These are phyloP conservation scores for Acanthochlamys bracteata DNA, from an alignment of 106 monocot species.

Conservation along the genomic window DNA sequence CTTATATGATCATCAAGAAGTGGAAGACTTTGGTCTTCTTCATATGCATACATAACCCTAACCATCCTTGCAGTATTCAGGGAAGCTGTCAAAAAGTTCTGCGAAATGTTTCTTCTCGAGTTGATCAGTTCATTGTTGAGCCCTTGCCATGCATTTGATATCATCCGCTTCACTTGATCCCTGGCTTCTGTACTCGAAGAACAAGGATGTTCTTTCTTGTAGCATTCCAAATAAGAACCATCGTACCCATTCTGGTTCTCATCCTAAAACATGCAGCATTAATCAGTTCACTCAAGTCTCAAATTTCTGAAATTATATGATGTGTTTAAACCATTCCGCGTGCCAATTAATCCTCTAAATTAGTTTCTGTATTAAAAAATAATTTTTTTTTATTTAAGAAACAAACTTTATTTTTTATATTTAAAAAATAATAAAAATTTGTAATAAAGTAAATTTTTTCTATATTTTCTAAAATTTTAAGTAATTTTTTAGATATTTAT, in stretches of 20 bases:
- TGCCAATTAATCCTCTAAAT: too few relatives aligned
- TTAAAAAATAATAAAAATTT: too few relatives aligned
- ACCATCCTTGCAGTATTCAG: slow-evolving; percentile 33
- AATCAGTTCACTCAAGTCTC: not conserved
- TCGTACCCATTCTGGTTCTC: slow-evolving; percentile 51
- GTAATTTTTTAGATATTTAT: too few relatives aligned
- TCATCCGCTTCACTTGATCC: slow-evolving; percentile 20
- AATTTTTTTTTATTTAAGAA: too few relatives aligned
- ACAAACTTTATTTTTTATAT: too few relatives aligned
- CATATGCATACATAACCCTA: slow-evolving; percentile 33
- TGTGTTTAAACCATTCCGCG: too few relatives aligned
- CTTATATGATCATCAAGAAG: slow-evolving; percentile 20
- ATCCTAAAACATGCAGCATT: slow-evolving; percentile 19
- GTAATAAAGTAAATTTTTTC: too few relatives aligned
- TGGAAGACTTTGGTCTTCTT: slow-evolving; percentile 21
- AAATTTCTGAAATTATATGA: too few relatives aligned
- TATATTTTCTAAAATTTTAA: too few relatives aligned
- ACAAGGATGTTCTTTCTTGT: slow-evolving; percentile 26
- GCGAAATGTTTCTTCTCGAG: slow-evolving; percentile 4
- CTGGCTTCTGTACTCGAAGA: slow-evolving; percentile 8
- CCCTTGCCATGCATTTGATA: slow-evolving; percentile 25
- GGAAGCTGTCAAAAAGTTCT: slow-evolving; percentile 2
- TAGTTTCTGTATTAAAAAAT: too few relatives aligned
- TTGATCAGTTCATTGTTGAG: slow-evolving; percentile 31
- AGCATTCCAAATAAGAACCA: slow-evolving; percentile 46